phyloP scores from a whole-genome alignment of 139 green algal genomes.

The Chloropicon primus region DNA sequence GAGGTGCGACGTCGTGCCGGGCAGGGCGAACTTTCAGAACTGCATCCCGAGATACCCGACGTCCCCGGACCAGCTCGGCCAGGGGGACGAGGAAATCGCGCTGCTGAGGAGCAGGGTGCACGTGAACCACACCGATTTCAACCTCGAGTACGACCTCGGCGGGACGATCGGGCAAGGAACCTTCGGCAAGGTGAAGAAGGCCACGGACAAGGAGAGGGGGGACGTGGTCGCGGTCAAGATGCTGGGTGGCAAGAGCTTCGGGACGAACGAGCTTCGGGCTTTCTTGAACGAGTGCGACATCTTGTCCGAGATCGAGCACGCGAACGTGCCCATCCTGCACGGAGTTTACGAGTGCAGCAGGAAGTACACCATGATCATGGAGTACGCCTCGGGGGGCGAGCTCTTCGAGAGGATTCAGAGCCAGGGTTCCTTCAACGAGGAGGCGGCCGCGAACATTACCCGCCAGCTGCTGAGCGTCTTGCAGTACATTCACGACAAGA shows the following conservation, averaged over 20 bases:
- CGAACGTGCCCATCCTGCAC: neutral
- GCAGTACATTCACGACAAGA: constrained; percentile 26
- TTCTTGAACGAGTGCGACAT: neutral
- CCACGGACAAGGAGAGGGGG: neutral
- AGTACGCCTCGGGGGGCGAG: constrained; percentile 12
- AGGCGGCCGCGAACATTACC: constrained; percentile 21
- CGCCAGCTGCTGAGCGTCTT: constrained; percentile 31
- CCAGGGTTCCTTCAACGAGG: constrained; percentile 10
- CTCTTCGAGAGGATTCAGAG: constrained; percentile 18
- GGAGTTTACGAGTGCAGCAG: neutral
- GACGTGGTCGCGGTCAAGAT: neutral
- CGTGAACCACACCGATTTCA: neutral
- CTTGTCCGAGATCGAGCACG: neutral
- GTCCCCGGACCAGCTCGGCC: neutral
- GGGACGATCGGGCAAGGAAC: neutral
- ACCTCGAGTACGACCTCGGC: neutral
- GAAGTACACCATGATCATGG: constrained; percentile 10
- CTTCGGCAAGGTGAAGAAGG: neutral
- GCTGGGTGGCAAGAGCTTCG: neutral
- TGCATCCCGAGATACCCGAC: neutral
- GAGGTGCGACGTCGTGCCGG: neutral
- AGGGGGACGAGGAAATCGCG: neutral
- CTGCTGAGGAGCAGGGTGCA: neutral
- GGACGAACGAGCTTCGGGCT: neutral
- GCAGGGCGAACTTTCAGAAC: neutral